These are phyloP conservation scores for Microthyrium microscopicum DNA, from an alignment of 2,329 filamentous ascomycete species.

Conservation along the genomic window DNA sequence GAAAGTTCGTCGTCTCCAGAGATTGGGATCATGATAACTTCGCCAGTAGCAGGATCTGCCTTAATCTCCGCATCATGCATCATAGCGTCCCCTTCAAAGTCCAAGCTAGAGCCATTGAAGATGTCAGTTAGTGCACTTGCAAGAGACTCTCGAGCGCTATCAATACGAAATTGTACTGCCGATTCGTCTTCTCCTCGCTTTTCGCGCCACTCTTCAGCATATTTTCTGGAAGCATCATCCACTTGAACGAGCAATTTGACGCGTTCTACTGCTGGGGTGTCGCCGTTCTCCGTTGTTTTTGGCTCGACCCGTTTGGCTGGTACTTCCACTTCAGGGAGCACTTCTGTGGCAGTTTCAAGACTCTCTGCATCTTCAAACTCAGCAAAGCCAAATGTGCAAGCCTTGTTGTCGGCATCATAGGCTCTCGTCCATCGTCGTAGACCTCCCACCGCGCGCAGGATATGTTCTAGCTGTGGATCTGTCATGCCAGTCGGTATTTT, in stretches of 20 bases:
- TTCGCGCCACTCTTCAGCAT: constrained; percentile 67
- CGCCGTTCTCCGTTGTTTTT: constrained; percentile 20
- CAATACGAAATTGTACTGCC: constrained; percentile 49
- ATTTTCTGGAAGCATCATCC: constrained; percentile 68
- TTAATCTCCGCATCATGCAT: constrained; percentile 46
- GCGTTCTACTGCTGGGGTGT: constrained; percentile 20
- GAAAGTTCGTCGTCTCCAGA: constrained; percentile 65
- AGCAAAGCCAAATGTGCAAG: constrained; percentile 82
- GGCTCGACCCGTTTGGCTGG: constrained; percentile 59
- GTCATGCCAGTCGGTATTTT: constrained; percentile 66
- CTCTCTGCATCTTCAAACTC: constrained; percentile 88
- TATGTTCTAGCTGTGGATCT: constrained; percentile 62
- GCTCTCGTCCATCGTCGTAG: constrained; percentile 74
- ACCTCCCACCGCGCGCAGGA: constrained; percentile 61
- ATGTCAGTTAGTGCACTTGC: constrained; percentile 53
- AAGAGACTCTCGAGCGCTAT: constrained; percentile 51
- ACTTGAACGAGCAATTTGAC: too few relatives aligned
- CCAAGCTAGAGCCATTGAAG: constrained; percentile 41
- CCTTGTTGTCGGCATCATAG: constrained; percentile 62
- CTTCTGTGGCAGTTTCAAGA: constrained; percentile 66
- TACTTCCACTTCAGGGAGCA: constrained; percentile 67
- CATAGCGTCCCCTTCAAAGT: constrained; percentile 44
- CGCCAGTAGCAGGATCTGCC: constrained; percentile 40
- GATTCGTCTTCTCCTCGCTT: constrained; percentile 46
- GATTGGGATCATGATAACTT: constrained; percentile 80